Evolutionary conservation across 2,329 filamentous ascomycete genomes (phyloP), one percentile per base, ranked within the genome.

Genomic region (Emergomyces orientalis): DNA sequence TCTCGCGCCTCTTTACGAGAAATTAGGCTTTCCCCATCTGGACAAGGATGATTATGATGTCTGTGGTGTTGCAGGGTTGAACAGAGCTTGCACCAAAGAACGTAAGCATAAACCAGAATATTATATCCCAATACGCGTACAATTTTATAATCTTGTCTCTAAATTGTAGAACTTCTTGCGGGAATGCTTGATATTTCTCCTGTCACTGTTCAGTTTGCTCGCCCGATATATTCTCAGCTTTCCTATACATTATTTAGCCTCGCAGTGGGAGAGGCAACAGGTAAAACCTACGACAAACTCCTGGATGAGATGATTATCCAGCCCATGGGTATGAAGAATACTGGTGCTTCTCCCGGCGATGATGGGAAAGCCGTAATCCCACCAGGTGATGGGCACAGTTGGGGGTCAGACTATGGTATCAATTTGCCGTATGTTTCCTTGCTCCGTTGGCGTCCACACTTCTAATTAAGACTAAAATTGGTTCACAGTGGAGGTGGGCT

Each of bases 161-260:
- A n/a, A 41, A 55, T 30, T 58, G 57, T 49, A 78, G 76, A 75
- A 27, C 65, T 75, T 0, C 56, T 78, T 0, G 11, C 68, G 0
- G 74, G 72, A 3, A 71, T 78, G 67, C 68, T 64, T 22, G 63
- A 63, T 1, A 67, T 68, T 13, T 68, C 73, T 41, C 75, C 73
- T 0, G 69, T 76, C 22, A 68, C 69, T 1, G 51, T 71, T 1
- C 69, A 71, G 2, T 69, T 72, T 61, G 69, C 74, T 3, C 69
- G 71, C 2, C 76, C 78, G 0, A 70, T 74, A 0, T 80, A 80
- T 64, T 79, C 77, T 4, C 78, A 75, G 60, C 65, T 78, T 19
- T 75, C 75, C 0, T 80, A 77, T 62, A 71, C 70, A 17, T 57
- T 79, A 7, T 69, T 78, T 34, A 68, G 70, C 4, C 68, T 77